Percentiles rank a stretch among this genome's conserved stretches.
These are phyloP conservation scores for Fusarium sp. DNA, from an alignment of 2,329 filamentous ascomycete species.

Conservation along the genomic window DNA sequence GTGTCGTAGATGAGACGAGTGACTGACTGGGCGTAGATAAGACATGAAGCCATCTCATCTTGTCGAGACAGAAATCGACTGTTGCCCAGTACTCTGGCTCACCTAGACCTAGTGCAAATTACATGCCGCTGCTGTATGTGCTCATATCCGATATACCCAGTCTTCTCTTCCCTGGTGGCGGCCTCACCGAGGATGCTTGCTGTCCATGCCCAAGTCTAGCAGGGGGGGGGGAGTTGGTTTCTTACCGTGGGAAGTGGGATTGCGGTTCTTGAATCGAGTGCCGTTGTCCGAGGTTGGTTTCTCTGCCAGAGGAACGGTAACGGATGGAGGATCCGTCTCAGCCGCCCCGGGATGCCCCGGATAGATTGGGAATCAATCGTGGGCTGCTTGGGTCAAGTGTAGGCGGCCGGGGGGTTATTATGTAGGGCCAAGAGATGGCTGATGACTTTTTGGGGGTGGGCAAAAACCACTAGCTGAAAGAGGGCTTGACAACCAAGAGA, in stretches of 20 bases:
- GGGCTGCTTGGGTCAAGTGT: background rate
- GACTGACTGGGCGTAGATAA: background rate
- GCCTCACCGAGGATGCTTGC: slow-evolving; percentile 18
- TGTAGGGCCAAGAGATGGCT: background rate
- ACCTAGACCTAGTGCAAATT: background rate
- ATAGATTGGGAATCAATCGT: slow-evolving; percentile 15
- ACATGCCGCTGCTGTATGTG: background rate
- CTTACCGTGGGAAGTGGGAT: background rate
- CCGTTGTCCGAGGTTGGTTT: slow-evolving; percentile 4
- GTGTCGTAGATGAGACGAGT: background rate
- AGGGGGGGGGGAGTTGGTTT: background rate
- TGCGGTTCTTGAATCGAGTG: slow-evolving; percentile 4
- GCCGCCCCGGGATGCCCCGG: slow-evolving; percentile 33
- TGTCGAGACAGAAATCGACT: background rate
- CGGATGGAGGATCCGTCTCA: slow-evolving; percentile 28
- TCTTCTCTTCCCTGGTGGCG: background rate
- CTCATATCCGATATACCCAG: background rate
- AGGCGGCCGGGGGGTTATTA: background rate
- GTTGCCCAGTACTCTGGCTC: background rate
- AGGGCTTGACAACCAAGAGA: background rate
- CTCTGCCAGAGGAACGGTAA: slow-evolving; percentile 21
- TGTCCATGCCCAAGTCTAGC: background rate
- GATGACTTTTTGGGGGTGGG: background rate
- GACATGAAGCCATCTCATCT: background rate
- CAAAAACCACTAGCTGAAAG: background rate